Percentiles rank a stretch among this genome's conserved stretches.
Conservation (phyloP, 2,329 filamentous ascomycete genomes). For the Teratosphaeria destructans region DNA sequence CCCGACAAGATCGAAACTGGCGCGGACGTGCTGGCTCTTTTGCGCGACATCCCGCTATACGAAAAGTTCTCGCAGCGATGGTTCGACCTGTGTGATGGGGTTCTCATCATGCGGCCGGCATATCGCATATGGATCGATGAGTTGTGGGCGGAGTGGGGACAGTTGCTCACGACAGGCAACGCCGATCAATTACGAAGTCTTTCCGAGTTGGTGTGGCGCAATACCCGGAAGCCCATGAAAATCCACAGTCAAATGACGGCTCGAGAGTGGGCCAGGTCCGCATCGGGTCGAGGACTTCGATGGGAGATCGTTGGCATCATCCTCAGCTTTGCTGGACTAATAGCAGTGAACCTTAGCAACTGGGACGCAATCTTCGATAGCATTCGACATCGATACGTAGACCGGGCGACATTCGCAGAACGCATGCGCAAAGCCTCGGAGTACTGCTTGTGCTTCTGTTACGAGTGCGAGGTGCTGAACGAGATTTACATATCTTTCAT, state of each 20-base stretch:
- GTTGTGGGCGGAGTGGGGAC: conserved; percentile 25
- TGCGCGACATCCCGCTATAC: conserved; percentile 23
- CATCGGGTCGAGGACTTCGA: conserved; percentile 30
- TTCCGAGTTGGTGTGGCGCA: conserved; percentile 33
- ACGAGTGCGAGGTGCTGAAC: conserved; percentile 25
- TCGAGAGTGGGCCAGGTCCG: conserved; percentile 27
- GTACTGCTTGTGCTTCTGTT: conserved; percentile 25
- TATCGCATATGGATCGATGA: conserved; percentile 25
- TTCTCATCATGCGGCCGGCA: conserved; percentile 22
- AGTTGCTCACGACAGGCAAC: conserved; percentile 18
- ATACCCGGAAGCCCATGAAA: conserved; percentile 28
- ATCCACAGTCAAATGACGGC: conserved; percentile 29
- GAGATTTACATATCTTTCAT: conserved; percentile 25
- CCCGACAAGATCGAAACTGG: conserved; percentile 23
- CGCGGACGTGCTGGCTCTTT: conserved; percentile 22
- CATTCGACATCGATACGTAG: conserved; percentile 40
- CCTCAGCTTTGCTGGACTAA: conserved; percentile 27
- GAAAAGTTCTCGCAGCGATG: conserved; percentile 20
- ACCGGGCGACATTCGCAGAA: conserved; percentile 39
- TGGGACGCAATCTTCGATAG: conserved; percentile 28
- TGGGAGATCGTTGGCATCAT: conserved; percentile 37
- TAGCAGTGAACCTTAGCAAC: conserved; percentile 24
- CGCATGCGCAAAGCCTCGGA: conserved; percentile 25
- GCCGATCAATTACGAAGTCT: conserved; percentile 26
- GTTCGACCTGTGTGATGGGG: conserved; percentile 26